phyloP scores from a whole-genome alignment of 2,329 filamentous ascomycete species.

The Balansia obtecta region DNA sequence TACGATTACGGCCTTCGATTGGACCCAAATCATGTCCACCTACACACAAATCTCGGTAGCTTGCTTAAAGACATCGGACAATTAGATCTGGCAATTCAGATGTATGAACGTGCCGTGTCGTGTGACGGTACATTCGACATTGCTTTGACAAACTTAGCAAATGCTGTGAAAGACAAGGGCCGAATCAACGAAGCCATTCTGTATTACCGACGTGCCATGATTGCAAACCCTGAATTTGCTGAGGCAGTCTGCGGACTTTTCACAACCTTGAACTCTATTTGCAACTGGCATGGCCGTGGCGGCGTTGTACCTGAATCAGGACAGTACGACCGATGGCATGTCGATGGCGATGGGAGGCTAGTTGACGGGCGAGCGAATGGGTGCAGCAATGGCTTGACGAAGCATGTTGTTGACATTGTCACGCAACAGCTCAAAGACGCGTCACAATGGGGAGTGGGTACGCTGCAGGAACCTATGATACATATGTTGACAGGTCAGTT shows the following conservation, averaged over 20 bases:
- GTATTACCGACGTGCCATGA: constrained; percentile 84
- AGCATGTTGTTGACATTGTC: constrained; percentile 83
- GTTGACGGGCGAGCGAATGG: constrained; percentile 54
- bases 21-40: constrained; percentile 81
- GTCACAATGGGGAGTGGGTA: constrained; percentile 69
- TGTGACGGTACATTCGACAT: constrained; percentile 97
- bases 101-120: constrained; percentile 90
- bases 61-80: constrained; percentile 94
- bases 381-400: constrained; percentile 66
- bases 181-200: constrained; percentile 81
- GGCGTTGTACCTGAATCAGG: constrained; percentile 67
- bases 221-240: constrained; percentile 87
- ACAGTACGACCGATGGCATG: constrained; percentile 81
- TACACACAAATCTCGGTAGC: constrained; percentile 94
- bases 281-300: constrained; percentile 83
- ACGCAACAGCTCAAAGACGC: constrained; percentile 78
- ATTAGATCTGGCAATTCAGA: constrained; percentile 78
- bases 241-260: constrained; percentile 94
- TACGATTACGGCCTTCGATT: constrained; percentile 89
- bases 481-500: constrained; percentile 37
- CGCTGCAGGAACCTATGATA: constrained; percentile 45
- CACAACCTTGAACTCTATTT: constrained; percentile 92
- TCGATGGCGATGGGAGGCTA: constrained; percentile 73
- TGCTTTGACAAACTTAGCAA: constrained; percentile 88
- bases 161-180: constrained; percentile 94